A percentile compares a stretch with the other conserved stretches of the same genome.
Evolutionary conservation across 495 filamentous ascomycete genomes (phyloP).

Genomic region (Eremomyces bilateralis): DNA sequence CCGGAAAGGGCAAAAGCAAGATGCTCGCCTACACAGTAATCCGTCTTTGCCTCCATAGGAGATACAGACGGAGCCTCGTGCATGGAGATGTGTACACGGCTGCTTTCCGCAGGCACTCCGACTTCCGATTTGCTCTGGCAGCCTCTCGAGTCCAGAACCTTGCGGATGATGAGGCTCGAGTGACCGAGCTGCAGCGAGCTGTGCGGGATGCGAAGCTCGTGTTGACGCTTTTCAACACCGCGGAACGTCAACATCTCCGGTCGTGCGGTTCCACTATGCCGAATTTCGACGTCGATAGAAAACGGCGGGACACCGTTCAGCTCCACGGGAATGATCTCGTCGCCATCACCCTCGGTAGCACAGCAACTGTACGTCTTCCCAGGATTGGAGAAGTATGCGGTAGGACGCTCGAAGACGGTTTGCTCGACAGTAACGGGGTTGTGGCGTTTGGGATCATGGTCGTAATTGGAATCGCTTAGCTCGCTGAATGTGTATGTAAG

Average conservation of each 20-base stretch:
- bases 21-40: slow-evolving; percentile 91
- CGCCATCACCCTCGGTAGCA: slow-evolving; percentile 54
- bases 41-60: slow-evolving; percentile 56
- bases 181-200: slow-evolving; percentile 61
- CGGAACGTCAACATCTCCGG: slow-evolving; percentile 62
- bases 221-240: slow-evolving; percentile 42
- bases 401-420: slow-evolving; percentile 58
- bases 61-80: slow-evolving; percentile 83
- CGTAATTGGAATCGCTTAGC: slow-evolving; percentile 66
- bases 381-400: slow-evolving; percentile 57
- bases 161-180: slow-evolving; percentile 68
- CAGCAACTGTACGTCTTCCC: slow-evolving; percentile 94
- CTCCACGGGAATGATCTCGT: slow-evolving; percentile 68
- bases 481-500: slow-evolving; percentile 74
- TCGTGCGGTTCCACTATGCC: slow-evolving; percentile 59
- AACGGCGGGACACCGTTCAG: slow-evolving; percentile 76
- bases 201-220: slow-evolving; percentile 66
- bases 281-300: slow-evolving; percentile 72
- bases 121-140: slow-evolving; percentile 36
- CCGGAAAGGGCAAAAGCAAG: slow-evolving; percentile 79
- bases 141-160: slow-evolving; percentile 65
- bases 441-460: slow-evolving; percentile 38
- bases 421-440: slow-evolving; percentile 52
- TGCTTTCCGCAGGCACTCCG: background rate
- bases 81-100: slow-evolving; percentile 61